Conservation (phyloP, 2,329 filamentous ascomycete genomes). For the Karstenula rhodostoma region DNA sequence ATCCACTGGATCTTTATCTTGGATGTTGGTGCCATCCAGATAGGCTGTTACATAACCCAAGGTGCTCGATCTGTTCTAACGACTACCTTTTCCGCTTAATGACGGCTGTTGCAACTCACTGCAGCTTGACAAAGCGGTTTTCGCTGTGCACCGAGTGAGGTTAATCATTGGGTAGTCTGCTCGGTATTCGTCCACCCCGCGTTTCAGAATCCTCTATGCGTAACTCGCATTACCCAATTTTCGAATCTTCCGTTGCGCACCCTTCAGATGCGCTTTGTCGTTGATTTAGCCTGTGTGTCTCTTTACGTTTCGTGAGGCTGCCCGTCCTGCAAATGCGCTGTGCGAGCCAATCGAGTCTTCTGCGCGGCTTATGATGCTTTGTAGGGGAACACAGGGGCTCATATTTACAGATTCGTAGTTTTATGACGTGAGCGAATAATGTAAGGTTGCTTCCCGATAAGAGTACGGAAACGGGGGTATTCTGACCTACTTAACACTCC, state of each 20-base stretch:
- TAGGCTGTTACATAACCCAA: too few species aligned
- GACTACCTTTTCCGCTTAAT: too few species aligned
- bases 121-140: background rate
- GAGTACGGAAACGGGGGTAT: background rate
- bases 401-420: background rate
- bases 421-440: background rate
- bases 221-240: slow-evolving; percentile 6
- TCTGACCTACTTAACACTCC: background rate
- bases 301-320: background rate
- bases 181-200: slow-evolving; percentile 14
- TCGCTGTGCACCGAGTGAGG: background rate
- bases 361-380: background rate
- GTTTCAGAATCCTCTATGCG: slow-evolving; percentile 23
- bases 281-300: background rate
- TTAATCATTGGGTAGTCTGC: background rate
- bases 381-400: background rate
- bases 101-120: background rate
- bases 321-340: background rate
- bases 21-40: too few species aligned
- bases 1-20: too few species aligned
- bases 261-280: background rate
- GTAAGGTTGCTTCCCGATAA: background rate
- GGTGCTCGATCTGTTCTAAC: too few species aligned
- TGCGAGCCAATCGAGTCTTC: background rate
- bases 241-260: background rate